Percentiles rank a stretch among this genome's conserved stretches.
phyloP scores from a whole-genome alignment of 1,284 basidiomycete species.

The Violaceomyces palustris region DNA sequence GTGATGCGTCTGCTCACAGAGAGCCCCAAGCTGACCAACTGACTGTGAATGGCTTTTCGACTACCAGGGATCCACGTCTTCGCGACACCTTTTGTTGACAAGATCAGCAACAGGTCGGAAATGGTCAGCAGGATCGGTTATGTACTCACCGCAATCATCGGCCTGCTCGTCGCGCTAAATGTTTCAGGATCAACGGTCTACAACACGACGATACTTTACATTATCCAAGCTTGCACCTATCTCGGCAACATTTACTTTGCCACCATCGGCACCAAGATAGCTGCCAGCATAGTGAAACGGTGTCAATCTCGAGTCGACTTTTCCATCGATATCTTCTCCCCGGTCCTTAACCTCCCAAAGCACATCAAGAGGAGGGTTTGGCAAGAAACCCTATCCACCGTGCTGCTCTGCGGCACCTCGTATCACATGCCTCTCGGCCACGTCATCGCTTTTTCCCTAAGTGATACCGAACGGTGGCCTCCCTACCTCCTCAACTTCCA shows the following conservation, averaged over 20 bases:
- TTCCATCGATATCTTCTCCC: slow-evolving; percentile 75
- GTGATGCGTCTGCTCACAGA: background rate
- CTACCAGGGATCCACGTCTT: no score
- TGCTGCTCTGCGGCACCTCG: slow-evolving; percentile 63
- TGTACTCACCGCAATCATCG: slow-evolving; percentile 63
- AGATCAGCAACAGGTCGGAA: slow-evolving; percentile 71
- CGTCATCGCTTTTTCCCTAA: slow-evolving; percentile 62
- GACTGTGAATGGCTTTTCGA: no score
- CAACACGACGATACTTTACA: slow-evolving; percentile 41
- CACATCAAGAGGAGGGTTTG: slow-evolving; percentile 72
- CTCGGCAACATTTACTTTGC: slow-evolving; percentile 44
- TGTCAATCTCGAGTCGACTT: slow-evolving; percentile 67
- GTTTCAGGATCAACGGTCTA: slow-evolving; percentile 37
- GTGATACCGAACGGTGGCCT: slow-evolving; percentile 62
- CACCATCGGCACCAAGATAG: slow-evolving; percentile 22
- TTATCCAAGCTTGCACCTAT: slow-evolving; percentile 28
- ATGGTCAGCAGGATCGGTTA: slow-evolving; percentile 69
- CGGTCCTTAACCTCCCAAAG: slow-evolving; percentile 64
- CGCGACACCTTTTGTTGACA: slow-evolving; percentile 66
- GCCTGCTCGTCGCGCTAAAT: slow-evolving; percentile 57
- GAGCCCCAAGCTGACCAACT: no score
- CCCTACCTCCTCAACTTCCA: slow-evolving; percentile 68
- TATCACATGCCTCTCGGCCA: slow-evolving; percentile 64
- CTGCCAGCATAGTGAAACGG: slow-evolving; percentile 54
- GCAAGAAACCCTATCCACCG: slow-evolving; percentile 70